These are phyloP conservation scores for Rhizophora mangle DNA, from an alignment of 345 rosid species.

Conservation along the genomic window DNA sequence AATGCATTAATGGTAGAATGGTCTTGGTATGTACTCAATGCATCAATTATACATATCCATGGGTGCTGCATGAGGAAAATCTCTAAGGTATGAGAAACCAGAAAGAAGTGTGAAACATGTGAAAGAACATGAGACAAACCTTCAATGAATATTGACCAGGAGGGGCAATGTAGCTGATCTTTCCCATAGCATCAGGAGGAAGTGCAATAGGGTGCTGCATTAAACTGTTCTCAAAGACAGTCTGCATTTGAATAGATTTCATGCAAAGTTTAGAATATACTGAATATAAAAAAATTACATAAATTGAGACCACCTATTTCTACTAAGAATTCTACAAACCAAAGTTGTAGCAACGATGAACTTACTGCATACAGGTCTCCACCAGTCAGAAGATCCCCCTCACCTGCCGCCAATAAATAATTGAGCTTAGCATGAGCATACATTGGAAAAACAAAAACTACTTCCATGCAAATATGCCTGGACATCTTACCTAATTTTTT, in stretches of 20 bases:
- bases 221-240: conserved; percentile 86
- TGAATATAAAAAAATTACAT: background rate
- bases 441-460: conserved; percentile 1
- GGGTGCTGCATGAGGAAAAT: background rate
- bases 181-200: conserved; percentile 98
- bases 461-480: background rate
- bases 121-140: conserved; percentile 42
- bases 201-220: conserved; percentile 87
- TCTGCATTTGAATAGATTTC: conserved; percentile 44
- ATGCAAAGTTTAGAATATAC: conserved; percentile 12
- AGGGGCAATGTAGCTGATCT: conserved; percentile 84
- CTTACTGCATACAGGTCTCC: conserved; percentile 98
- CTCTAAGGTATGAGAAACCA: background rate
- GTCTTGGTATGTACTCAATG: too few species aligned
- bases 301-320: background rate
- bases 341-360: conserved; percentile 22
- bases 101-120: background rate
- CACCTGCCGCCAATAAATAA: conserved; percentile 49
- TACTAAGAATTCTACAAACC: background rate
- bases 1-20: too few species aligned
- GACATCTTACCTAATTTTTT: conserved; percentile 62
- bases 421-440: conserved; percentile 11
- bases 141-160: conserved; percentile 96
- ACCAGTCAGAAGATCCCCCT: conserved; percentile 95
- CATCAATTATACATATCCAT: background rate